Conservation (phyloP, 495 filamentous ascomycete species). For the Podospora didyma region DNA sequence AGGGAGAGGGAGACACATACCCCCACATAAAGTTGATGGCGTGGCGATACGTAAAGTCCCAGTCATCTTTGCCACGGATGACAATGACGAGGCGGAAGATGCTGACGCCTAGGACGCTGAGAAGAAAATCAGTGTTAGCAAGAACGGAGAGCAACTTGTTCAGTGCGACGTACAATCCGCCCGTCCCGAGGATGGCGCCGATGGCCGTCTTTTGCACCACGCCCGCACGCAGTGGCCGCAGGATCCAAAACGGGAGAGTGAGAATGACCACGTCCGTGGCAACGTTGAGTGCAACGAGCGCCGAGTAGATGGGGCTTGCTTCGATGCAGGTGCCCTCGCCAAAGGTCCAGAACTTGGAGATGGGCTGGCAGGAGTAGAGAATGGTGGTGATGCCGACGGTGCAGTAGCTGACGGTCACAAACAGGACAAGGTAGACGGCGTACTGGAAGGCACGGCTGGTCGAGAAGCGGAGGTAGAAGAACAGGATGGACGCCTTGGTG, state of each 20-base stretch:
- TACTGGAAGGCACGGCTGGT: slow-evolving; percentile 10
- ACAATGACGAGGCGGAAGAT: slow-evolving; percentile 12
- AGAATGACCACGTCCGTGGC: slow-evolving; percentile 13
- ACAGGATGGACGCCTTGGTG: slow-evolving; percentile 18
- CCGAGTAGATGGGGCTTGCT: slow-evolving; percentile 4
- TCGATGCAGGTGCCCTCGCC: slow-evolving; percentile 4
- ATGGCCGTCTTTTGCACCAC: slow-evolving; percentile 14
- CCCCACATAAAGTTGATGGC: slow-evolving; percentile 20
- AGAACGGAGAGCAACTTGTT: too few relatives aligned
- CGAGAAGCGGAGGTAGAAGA: slow-evolving; percentile 23
- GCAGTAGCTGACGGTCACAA: slow-evolving; percentile 11
- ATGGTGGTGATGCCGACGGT: slow-evolving; percentile 7
- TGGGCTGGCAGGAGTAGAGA: slow-evolving; percentile 18
- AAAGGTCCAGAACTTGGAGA: slow-evolving; percentile 12
- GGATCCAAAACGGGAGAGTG: slow-evolving; percentile 12
- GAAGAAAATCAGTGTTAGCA: not conserved
- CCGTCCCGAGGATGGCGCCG: slow-evolving; percentile 16
- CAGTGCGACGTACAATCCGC: slow-evolving; percentile 17
- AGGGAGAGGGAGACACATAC: slow-evolving; percentile 1
- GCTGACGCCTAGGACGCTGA: slow-evolving; percentile 21
- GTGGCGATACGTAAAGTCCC: slow-evolving; percentile 9
- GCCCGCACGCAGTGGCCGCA: slow-evolving; percentile 9
- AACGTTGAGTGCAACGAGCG: slow-evolving; percentile 13
- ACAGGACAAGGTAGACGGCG: slow-evolving; percentile 12
- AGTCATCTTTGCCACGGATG: not conserved